Base-by-base conservation (phyloP, 352 stramenopile species). In the Hyaloperonospora arabidopsidis region DNA sequence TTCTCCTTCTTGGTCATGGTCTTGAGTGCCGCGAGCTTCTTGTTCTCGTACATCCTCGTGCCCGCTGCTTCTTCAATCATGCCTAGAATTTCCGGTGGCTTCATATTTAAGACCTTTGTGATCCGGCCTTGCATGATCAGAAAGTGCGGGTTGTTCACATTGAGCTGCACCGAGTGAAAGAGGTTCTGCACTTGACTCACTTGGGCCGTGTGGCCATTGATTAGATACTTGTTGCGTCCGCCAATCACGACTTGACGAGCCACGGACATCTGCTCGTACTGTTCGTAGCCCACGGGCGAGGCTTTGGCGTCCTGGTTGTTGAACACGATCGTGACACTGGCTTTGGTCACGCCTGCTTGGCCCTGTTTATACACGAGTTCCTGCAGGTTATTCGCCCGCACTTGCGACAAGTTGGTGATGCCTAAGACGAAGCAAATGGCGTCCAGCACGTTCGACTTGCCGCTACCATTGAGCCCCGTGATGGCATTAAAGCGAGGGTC, bases 111-210 rank as follows among this genome's bases (percentile, higher is more conserved):
- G 35, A 99, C 96, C 70, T 99, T 98, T 39, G 95, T 98, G 63
- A 98, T 98, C 14, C 95, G 86, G 12, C 89, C 90, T 63, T 99
- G 97, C 97, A 99, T 99, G 79, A 99, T 99, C 45, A 99, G 81
- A 69, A 99, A 99, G 69, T 99, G 97, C 45, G 97, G 97, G 82
- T 99, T 99, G 83, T 99, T 99, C 49, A 99, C 97, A 79, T 99
- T 99, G 34, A 99, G 79, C 75, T 99, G 97, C 46, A 99, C 97
- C 5, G 93, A 98, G 80, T 99, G 97, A 73, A 99, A 99, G 5
- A 99, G 81, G 71, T 99, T 99, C 62, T 98, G 93, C 49, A 99
- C 97, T 67, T 99, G 93, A 36, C 85, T 96, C 36, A 97, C 96
- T 67, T 98, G 96, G 34, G 94, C 94, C 38, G 88, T 97, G 63